Base-by-base conservation (phyloP, 345 rosid species). In the Adansonia digitata region DNA sequence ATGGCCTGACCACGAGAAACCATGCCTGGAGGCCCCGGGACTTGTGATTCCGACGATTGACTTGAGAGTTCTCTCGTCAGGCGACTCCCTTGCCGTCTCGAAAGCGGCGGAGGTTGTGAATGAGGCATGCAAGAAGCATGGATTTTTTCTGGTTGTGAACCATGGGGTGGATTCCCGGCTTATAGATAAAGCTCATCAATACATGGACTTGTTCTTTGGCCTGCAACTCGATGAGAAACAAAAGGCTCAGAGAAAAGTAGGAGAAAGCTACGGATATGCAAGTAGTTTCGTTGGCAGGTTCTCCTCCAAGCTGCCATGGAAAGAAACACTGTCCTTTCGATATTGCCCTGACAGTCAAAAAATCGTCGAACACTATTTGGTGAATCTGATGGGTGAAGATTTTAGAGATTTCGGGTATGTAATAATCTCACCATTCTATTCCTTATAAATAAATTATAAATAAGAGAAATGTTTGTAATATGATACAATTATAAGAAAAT, bases 1-100 rank as follows among this genome's bases (percentile, higher is more conserved):
- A 18, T 94, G 98, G 98, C 97, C 97, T 0, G 95, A 91, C 77
- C 74, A 90, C 18, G 98, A 94, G 60, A 89, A 85, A 77, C 92
- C 97, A 5, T 35, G 84, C 64, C 56, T 51, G 7, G 70, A 69
- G 29, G 81, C 87, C 14, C 89, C 83, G 2, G 86, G 86, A 45
- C 91, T 94, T 22, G 75, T 17, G 10, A 87, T 91, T 69, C 98
- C 98, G 24, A 81, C 84, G 7, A 72, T 94, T 13, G 91, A 94
- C 85, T 71, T 94, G 22, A 82, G 78, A 1, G 80, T 78, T 2
- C 84, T 92, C 81, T 80, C 85, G 59, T 87, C 90, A 2, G 90
- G 90, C 0, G 37, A 88, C 55, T 62, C 85, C 5, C 52, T 17
- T 20, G 82, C 83, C 1, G 78, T 83, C 57, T 78, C 79, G 7